These are phyloP conservation scores for Dendrocalamus latiflorus DNA, from an alignment of 202 grass and related monocot species.

Conservation along the genomic window DNA sequence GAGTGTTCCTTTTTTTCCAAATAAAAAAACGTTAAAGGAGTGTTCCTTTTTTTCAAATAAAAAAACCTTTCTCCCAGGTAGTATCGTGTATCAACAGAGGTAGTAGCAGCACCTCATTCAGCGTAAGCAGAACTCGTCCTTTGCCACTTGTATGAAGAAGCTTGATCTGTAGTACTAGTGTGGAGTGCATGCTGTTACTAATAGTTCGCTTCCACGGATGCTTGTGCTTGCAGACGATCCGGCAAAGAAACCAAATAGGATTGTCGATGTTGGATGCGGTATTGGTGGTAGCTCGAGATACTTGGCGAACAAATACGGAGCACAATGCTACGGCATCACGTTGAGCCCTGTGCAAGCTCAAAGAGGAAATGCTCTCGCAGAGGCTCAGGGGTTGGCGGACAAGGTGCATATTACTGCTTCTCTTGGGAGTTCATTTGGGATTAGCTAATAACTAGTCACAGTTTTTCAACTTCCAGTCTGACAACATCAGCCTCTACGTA, in stretches of 20 bases:
- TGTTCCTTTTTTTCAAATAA: neutral
- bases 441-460: neutral
- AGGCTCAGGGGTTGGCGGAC: slow-evolving; percentile 55
- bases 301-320: slow-evolving; percentile 74
- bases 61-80: neutral
- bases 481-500: neutral
- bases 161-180: neutral
- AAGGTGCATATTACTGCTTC: slow-evolving; percentile 36
- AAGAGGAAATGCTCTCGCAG: slow-evolving; percentile 64
- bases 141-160: neutral
- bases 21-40: neutral
- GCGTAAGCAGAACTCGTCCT: neutral
- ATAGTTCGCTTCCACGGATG: neutral
- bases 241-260: slow-evolving; percentile 51
- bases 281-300: slow-evolving; percentile 99
- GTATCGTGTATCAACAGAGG: neutral
- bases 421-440: neutral
- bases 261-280: slow-evolving; percentile 86
- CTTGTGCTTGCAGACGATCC: slow-evolving; percentile 46
- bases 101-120: neutral
- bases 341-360: slow-evolving; percentile 86
- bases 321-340: slow-evolving; percentile 67
- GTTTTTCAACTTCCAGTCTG: neutral
- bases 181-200: neutral
- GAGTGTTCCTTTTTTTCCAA: neutral